phyloP scores from a whole-genome alignment of 768 basidiomycete species.

The Boletus sp. region DNA sequence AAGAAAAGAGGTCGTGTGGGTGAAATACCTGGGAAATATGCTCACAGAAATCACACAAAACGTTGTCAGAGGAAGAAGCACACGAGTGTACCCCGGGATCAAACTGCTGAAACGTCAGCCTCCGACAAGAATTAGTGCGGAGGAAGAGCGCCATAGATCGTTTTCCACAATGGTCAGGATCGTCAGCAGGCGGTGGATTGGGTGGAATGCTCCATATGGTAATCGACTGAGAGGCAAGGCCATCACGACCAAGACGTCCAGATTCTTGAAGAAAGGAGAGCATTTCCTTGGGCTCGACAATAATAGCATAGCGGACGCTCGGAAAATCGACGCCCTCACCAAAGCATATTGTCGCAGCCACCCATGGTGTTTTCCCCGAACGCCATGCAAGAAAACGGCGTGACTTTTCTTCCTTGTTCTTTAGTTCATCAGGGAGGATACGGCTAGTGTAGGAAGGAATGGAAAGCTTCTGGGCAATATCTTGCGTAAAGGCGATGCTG shows the following conservation, averaged over 20 bases:
- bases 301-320: not conserved
- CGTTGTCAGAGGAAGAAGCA: no score
- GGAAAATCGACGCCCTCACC: slow-evolving; percentile 7
- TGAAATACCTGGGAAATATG: no score
- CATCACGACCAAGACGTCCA: slow-evolving; percentile 8
- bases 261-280: slow-evolving; percentile 15
- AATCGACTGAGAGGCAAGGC: not conserved
- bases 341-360: slow-evolving; percentile 2
- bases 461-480: not conserved
- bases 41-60: no score
- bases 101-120: no score
- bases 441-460: slow-evolving; percentile 9
- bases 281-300: slow-evolving; percentile 4
- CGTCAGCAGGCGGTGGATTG: not conserved
- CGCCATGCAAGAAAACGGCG: no score
- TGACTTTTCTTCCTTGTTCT: slow-evolving; percentile 8
- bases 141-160: no score
- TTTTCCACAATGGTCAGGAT: not conserved
- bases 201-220: slow-evolving; percentile 1
- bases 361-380: no score
- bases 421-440: not conserved
- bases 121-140: no score
- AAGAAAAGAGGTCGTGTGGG: no score
- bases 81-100: no score
- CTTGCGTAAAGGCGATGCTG: not conserved